phyloP scores from a whole-genome alignment of 768 basidiomycete genomes.

The Hirschioporus abietinus region DNA sequence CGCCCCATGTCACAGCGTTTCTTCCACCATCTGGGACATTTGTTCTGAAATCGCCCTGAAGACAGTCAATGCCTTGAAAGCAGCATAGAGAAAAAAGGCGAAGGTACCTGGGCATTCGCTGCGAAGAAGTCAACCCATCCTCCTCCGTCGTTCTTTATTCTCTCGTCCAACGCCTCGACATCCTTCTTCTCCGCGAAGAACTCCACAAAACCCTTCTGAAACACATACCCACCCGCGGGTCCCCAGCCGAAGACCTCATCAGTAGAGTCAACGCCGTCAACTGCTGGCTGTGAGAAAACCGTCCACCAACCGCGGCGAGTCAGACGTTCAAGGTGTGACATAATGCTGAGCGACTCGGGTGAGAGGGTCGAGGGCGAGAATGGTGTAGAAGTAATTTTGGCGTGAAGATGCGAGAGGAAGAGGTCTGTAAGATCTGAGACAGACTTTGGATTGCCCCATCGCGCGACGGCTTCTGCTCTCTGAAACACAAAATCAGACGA shows the following conservation, averaged over 20 bases:
- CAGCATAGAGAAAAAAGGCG: background rate
- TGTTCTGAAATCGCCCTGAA: constrained; percentile 71
- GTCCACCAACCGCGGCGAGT: constrained; percentile 90
- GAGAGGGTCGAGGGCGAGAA: constrained; percentile 84
- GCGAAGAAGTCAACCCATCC: constrained; percentile 86
- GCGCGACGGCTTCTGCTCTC: constrained; percentile 55
- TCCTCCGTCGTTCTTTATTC: constrained; percentile 45
- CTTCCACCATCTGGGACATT: constrained; percentile 76
- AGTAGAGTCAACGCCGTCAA: constrained; percentile 71
- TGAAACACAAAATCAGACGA: constrained; percentile 22
- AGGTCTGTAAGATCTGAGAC: constrained; percentile 68
- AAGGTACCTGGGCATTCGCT: constrained; percentile 63
- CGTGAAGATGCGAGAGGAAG: constrained; percentile 77
- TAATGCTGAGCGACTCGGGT: constrained; percentile 75
- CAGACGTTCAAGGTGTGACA: constrained; percentile 69
- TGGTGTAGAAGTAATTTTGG: constrained; percentile 70
- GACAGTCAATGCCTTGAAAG: background rate
- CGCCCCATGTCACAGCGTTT: constrained; percentile 98
- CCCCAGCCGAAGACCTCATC: constrained; percentile 91
- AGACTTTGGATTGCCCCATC: constrained; percentile 74
- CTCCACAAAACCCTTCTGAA: constrained; percentile 97
- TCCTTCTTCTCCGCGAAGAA: constrained; percentile 74
- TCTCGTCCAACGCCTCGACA: constrained; percentile 54
- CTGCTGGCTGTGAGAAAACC: constrained; percentile 91
- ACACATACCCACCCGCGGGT: constrained; percentile 87